These are phyloP conservation scores for Volutella citrinella DNA, from an alignment of 2,329 filamentous ascomycete species.

Conservation along the genomic window DNA sequence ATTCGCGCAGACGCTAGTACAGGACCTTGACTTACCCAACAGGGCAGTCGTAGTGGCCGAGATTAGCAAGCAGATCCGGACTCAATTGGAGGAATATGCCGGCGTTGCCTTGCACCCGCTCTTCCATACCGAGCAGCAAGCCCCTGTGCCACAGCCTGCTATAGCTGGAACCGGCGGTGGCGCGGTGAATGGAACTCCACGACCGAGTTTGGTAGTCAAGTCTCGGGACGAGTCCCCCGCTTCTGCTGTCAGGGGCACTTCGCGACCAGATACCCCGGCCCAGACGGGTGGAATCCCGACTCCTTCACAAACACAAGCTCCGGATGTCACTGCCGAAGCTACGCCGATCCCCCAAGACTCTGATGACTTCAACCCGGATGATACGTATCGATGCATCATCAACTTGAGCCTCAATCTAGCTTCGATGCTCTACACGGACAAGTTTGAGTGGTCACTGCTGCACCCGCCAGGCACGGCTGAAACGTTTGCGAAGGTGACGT, in stretches of 20 bases:
- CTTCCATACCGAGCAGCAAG: conserved; percentile 63
- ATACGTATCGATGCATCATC: conserved; percentile 92
- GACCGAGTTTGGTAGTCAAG: conserved; percentile 28
- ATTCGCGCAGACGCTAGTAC: conserved; percentile 86
- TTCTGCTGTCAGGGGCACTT: conserved; percentile 32
- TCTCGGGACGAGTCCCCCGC: conserved; percentile 38
- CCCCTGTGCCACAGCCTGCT: conserved; percentile 18
- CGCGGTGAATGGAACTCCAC: conserved; percentile 25
- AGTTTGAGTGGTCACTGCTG: conserved; percentile 94
- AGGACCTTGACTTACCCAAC: conserved; percentile 88
- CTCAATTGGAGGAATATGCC: conserved; percentile 93
- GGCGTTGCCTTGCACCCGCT: conserved; percentile 90
- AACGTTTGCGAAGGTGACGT: conserved; percentile 87
- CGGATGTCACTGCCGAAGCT: conserved; percentile 67
- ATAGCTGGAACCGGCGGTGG: conserved; percentile 12
- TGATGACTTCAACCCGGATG: conserved; percentile 82
- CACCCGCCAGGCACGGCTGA: conserved; percentile 91
- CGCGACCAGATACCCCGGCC: conserved; percentile 56
- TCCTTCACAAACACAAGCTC: conserved; percentile 40
- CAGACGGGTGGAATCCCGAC: conserved; percentile 50
- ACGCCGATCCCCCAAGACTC: conserved; percentile 58
- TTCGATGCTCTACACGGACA: conserved; percentile 91
- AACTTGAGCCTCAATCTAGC: conserved; percentile 87
- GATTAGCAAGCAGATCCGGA: conserved; percentile 91
- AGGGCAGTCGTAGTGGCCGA: conserved; percentile 66